Evolutionary conservation across 495 filamentous ascomycete species (phyloP), one percentile per base, ranked within the genome.

Genomic region (Penicillium atrosanguineum): DNA sequence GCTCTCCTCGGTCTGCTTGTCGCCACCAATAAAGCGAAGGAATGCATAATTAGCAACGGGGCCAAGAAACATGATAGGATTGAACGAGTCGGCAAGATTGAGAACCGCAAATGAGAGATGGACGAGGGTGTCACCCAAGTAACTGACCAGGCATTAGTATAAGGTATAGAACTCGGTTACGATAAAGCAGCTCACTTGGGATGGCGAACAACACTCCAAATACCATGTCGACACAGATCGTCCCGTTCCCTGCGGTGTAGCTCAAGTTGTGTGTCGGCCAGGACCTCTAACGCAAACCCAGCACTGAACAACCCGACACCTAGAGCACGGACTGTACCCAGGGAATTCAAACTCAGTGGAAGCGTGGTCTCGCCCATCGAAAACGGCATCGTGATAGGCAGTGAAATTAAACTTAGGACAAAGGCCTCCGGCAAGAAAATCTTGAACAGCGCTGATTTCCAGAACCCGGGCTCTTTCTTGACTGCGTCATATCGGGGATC

Each of bases 181-280:
- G 18, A 7, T 26, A n/a, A 20, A 19, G 40, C 7, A 21, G 71
- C 80, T 63, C 68, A 84, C 82, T 84, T 83, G 0, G 82, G 82
- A 68, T 84, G 80, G 26, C 82, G 68, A 8, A 84, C 80, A 37
- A 85, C 65, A 47, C 79, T 78, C 81, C 81, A 83, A 15, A 85
- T 80, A 2, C 81, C 80, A 25, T 80, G 72, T 19, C 72, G 71
- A 47, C 75, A 75, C 44, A 80, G 63, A 50, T 66, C 62, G 6
- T 46, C 28, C 28, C 68, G 29, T 55, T 74, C 55, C 59, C 64
- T 38, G 39, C 75, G 56, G 69, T 75, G 48, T 47, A 52, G 34
- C 58, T 71, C 53, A 31, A 85, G 63, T 55, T 83, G 81, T 34
- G 58, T 65, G 61, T 85, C 82, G 5, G 81, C 80, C 44, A 84